Evolutionary conservation across 148 eudicot species (phyloP).

Genomic region (Euryodendron excelsum): DNA sequence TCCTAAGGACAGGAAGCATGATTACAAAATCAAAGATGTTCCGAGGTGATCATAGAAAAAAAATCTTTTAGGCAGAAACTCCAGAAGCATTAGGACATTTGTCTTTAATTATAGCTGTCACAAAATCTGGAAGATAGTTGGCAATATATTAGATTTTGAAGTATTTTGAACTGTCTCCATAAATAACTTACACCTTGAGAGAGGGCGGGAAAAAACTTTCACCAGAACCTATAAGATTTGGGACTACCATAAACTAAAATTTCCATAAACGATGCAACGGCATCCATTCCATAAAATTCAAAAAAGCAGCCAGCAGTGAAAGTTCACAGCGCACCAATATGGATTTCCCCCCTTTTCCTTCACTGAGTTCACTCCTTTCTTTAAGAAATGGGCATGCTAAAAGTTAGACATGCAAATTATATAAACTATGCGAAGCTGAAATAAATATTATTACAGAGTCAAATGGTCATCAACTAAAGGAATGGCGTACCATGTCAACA

Average conservation of each 20-base stretch:
- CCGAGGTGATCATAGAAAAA: no score
- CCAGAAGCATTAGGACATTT: no score
- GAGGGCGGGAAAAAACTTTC: no score
- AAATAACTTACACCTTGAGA: no score
- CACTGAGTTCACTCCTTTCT: no score
- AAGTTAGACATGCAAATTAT: not conserved
- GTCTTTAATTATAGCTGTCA: no score
- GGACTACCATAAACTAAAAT: not conserved
- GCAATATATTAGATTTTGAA: not conserved
- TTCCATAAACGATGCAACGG: not conserved
- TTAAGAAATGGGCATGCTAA: not conserved
- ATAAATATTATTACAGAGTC: not conserved
- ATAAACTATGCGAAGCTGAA: not conserved
- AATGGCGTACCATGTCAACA: conserved; percentile 57
- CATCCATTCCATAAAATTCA: not conserved
- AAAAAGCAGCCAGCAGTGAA: no score
- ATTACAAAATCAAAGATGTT: no score
- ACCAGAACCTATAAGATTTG: not conserved
- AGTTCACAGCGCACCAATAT: not conserved
- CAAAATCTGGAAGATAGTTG: not conserved
- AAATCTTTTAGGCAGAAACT: not conserved
- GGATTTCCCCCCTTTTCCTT: no score
- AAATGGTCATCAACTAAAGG: conserved; percentile 1
- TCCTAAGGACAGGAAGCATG: no score
- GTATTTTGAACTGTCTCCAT: not conserved